Evolutionary conservation across 2,329 filamentous ascomycete genomes (phyloP).

Genomic region (Talaromyces sp.): DNA sequence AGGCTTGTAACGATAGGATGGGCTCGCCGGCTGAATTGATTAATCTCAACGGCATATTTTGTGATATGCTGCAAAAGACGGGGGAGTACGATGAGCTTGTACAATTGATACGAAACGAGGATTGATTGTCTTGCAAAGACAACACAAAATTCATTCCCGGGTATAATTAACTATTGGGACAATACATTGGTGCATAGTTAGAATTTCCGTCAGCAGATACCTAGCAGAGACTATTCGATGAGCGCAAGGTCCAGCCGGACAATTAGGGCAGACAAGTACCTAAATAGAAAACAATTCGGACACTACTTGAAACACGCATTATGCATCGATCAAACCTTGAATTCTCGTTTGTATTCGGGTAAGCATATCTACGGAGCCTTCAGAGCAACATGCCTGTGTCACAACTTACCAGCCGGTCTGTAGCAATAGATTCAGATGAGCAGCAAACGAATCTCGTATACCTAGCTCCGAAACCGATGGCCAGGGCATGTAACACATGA

Average conservation of each 20-base stretch:
- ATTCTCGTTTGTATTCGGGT: not conserved
- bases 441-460: not conserved
- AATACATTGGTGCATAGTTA: not conserved
- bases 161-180: not conserved
- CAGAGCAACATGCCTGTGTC: no score
- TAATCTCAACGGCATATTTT: slow-evolving; percentile 25
- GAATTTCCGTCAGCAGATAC: not conserved
- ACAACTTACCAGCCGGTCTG: no score
- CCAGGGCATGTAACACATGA: not conserved
- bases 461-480: not conserved
- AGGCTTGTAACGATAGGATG: slow-evolving; percentile 22
- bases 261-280: not conserved
- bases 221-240: not conserved
- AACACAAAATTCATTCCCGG: not conserved
- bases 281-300: not conserved
- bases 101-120: slow-evolving; percentile 21
- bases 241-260: not conserved
- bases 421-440: no score
- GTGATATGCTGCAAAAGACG: slow-evolving; percentile 30
- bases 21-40: slow-evolving; percentile 27
- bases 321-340: not conserved
- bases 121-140: not conserved
- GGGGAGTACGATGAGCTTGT: slow-evolving; percentile 31
- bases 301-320: not conserved
- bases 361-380: no score